Evolutionary conservation across 768 basidiomycete species (phyloP), one percentile per base, ranked within the genome.

Genomic region (Mycena vitilis): DNA sequence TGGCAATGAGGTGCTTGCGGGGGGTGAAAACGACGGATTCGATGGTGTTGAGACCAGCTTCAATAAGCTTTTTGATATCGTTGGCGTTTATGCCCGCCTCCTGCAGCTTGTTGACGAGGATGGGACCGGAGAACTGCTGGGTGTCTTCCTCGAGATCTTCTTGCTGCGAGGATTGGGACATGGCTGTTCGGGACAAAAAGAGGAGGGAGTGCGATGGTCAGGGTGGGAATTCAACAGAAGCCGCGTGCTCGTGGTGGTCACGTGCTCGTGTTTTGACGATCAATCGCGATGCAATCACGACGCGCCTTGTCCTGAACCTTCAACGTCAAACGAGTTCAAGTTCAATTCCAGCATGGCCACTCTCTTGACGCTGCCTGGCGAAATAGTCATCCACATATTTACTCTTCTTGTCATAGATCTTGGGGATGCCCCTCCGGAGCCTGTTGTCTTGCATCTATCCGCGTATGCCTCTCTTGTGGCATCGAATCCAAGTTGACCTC

Each of bases 21-120:
- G 97, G 95, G 0, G 96, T 98, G 76, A 96, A 98, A 40, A 95
- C 96, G 58, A 99, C 95, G 18, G 95, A 89, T 78, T 99, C 98
- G 70, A 99, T 89, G 3, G 98, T 99, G 78, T 97, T 88, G 67
- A 94, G 86, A 15, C 98, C 98, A 37, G 94, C 95, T 58, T 98
- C 96, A 15, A 88, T 79, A 54, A 99, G 90, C 79, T 99, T 99
- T 88, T 96, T 95, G 83, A 96, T 91, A 76, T 99, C 98, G 73
- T 95, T 93, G 36, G 90, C 79, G 54, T 92, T 89, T 70, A 98
- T 94, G 10, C 97, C 97, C 20, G 90, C 89, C 82, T 97, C 96
- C 81, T 96, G 87, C 40, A 90, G 84, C 78, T 97, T 98, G 74
- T 82, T 83, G 64, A 98, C 90, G 55, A 96, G 90, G 67, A 97